phyloP scores from a whole-genome alignment of 805 yeast species.

The Millerago galiae region DNA sequence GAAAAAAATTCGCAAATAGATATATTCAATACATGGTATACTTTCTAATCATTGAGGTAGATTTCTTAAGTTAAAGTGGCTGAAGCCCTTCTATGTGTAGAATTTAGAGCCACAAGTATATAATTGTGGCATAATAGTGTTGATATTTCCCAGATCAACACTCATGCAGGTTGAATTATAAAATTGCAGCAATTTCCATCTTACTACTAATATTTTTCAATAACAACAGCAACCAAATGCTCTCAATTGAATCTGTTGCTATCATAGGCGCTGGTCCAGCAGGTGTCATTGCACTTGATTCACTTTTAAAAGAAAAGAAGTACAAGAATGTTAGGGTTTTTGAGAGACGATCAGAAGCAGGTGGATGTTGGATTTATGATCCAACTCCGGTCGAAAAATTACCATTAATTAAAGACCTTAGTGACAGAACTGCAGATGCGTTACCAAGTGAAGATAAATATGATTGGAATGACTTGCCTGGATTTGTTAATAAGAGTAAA shows the following conservation, averaged over 20 bases:
- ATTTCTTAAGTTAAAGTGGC: too few relatives aligned
- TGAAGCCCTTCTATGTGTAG: too few relatives aligned
- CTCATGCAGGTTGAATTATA: too few relatives aligned
- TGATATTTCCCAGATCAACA: too few relatives aligned
- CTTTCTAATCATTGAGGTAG: too few relatives aligned
- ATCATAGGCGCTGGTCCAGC: constrained; percentile 45
- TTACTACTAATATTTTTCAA: too few relatives aligned
- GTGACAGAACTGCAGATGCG: not conserved
- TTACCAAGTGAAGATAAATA: not conserved
- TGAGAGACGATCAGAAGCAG: constrained; percentile 33
- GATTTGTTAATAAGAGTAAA: not conserved
- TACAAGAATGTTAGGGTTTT: constrained; percentile 30
- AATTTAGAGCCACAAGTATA: too few relatives aligned
- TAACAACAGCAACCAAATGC: not conserved
- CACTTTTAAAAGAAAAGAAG: constrained; percentile 27
- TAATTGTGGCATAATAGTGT: too few relatives aligned
- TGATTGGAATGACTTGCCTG: not conserved
- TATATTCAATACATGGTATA: too few relatives aligned
- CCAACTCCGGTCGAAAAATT: constrained; percentile 8
- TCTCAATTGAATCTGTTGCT: constrained; percentile 24
- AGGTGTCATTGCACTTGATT: constrained; percentile 32
- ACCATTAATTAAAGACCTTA: not conserved
- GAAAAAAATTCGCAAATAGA: too few relatives aligned
- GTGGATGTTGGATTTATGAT: constrained; percentile 38
- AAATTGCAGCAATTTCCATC: too few relatives aligned